phyloP scores from a whole-genome alignment of 805 yeast species.

The Priceomyces fermenticarens region DNA sequence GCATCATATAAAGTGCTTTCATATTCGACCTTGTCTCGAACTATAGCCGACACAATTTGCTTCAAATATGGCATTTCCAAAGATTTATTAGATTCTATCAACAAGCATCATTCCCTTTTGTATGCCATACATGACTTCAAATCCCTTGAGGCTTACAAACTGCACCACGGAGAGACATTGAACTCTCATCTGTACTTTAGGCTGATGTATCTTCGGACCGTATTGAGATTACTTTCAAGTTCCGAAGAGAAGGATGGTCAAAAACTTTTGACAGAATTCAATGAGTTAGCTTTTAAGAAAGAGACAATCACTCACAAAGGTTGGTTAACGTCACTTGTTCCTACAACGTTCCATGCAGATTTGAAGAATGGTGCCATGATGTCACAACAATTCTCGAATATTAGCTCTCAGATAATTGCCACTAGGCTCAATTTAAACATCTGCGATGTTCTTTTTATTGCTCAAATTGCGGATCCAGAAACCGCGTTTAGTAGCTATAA shows the following conservation, averaged over 20 bases:
- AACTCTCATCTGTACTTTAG: background rate
- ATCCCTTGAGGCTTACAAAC: background rate
- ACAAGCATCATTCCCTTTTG: conserved; percentile 1
- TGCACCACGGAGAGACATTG: background rate
- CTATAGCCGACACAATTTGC: conserved; percentile 18
- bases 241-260: background rate
- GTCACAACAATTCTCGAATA: too few species aligned
- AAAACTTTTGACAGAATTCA: background rate
- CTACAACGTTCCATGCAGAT: conserved; percentile 1
- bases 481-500: background rate
- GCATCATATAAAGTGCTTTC: conserved; percentile 13
- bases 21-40: conserved; percentile 11
- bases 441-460: conserved; percentile 4
- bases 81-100: conserved; percentile 5
- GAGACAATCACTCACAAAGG: conserved; percentile 1
- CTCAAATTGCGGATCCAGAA: background rate
- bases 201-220: conserved; percentile 3
- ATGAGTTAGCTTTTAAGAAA: background rate
- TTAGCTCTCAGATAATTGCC: background rate
- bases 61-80: conserved; percentile 10
- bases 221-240: background rate
- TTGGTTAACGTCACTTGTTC: conserved; percentile 7
- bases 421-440: conserved; percentile 1
- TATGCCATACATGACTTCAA: background rate
- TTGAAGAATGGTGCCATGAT: background rate